A percentile compares a stretch with the other conserved stretches of the same genome.
Conservation (phyloP, 2,329 filamentous ascomycete species). For the Curvularia sp. region DNA sequence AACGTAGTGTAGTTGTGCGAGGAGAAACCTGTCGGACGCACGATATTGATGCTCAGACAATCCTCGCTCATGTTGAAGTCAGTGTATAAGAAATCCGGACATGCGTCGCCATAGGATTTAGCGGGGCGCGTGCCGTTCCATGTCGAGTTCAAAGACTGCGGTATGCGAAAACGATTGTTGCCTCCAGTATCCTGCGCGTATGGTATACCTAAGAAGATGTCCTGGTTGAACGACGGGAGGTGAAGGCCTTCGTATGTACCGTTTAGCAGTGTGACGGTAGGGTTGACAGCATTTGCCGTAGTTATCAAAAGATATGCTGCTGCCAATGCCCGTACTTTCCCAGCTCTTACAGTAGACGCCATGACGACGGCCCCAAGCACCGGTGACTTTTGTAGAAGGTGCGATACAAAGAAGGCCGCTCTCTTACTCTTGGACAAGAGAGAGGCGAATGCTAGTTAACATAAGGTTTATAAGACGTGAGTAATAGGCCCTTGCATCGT, state of each 20-base stretch:
- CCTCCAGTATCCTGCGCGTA: slow-evolving; percentile 64
- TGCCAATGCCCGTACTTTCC: slow-evolving; percentile 26
- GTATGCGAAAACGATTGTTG: slow-evolving; percentile 61
- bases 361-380: slow-evolving; percentile 14
- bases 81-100: slow-evolving; percentile 48
- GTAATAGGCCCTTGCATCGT: slow-evolving; percentile 12
- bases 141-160: slow-evolving; percentile 58
- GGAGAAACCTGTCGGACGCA: slow-evolving; percentile 60
- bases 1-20: slow-evolving; percentile 53
- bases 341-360: slow-evolving; percentile 24
- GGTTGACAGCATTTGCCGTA: slow-evolving; percentile 25
- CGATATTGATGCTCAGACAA: slow-evolving; percentile 68
- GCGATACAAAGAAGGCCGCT: background rate
- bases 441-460: slow-evolving; percentile 4
- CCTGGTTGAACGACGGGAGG: slow-evolving; percentile 51
- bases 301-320: slow-evolving; percentile 23
- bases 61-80: slow-evolving; percentile 59
- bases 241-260: slow-evolving; percentile 47
- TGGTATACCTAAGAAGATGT: slow-evolving; percentile 61
- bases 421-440: slow-evolving; percentile 25
- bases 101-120: slow-evolving; percentile 53
- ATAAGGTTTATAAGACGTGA: slow-evolving; percentile 1
- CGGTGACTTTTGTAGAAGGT: background rate
- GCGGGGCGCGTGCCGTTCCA: slow-evolving; percentile 52
- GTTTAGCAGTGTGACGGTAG: slow-evolving; percentile 43